A percentile compares a stretch with the other conserved stretches of the same genome.
phyloP scores from a whole-genome alignment of 1,284 basidiomycete species.

The Athelia psychrophila region DNA sequence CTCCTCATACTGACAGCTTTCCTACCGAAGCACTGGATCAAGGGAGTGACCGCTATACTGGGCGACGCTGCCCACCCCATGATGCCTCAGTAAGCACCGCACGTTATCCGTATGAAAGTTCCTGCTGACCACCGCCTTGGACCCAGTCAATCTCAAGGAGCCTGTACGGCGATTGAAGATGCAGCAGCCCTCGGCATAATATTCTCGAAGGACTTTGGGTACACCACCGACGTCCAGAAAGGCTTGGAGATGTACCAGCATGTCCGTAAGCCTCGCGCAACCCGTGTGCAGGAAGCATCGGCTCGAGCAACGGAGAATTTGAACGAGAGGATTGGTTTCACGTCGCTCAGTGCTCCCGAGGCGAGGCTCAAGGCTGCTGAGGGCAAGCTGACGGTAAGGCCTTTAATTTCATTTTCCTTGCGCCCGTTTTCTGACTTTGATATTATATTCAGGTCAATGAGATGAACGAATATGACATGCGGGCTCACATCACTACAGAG shows the following conservation, averaged over 20 bases:
- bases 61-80: conserved; percentile 33
- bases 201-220: conserved; percentile 26
- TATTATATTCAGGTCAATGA: no score
- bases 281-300: conserved; percentile 27
- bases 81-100: conserved; percentile 33
- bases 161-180: conserved; percentile 33
- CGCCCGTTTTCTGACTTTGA: no score
- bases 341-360: conserved; percentile 24
- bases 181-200: conserved; percentile 33
- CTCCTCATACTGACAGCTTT: no score
- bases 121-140: conserved; percentile 31
- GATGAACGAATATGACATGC: no score
- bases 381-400: no score
- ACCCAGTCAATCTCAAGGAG: conserved; percentile 31
- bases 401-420: no score
- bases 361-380: no score
- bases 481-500: no score
- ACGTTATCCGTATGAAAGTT: not conserved
- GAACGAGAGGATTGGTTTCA: conserved; percentile 32
- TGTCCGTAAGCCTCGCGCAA: conserved; percentile 29
- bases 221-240: conserved; percentile 21
- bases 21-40: no score
- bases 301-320: conserved; percentile 28
- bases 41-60: conserved; percentile 24
- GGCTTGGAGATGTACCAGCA: conserved; percentile 27